phyloP scores from a whole-genome alignment of 805 yeast species.

The Scheffersomyces spartinae region DNA sequence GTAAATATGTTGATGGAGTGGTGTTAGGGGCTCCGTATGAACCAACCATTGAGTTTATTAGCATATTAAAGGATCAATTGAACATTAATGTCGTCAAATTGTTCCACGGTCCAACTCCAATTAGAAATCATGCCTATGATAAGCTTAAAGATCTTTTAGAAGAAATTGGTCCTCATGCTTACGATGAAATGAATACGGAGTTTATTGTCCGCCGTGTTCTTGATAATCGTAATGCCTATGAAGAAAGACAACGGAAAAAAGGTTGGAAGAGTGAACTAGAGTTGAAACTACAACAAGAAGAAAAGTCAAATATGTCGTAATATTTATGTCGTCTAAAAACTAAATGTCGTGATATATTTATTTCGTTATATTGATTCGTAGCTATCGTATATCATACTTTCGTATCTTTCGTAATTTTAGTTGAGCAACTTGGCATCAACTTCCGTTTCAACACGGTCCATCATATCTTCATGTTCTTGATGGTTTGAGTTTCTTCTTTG shows the following conservation, averaged over 20 bases:
- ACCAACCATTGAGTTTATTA: constrained; percentile 32
- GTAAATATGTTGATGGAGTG: constrained; percentile 72
- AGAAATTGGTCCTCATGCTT: constrained; percentile 42
- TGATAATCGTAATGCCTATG: constrained; percentile 55
- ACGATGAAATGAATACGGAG: constrained; percentile 52
- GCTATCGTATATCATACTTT: neutral
- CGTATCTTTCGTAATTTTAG: neutral
- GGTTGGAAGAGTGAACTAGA: constrained; percentile 62
- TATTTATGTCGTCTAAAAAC: neutral
- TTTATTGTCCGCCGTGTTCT: constrained; percentile 70
- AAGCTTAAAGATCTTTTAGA: constrained; percentile 22
- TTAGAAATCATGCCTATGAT: constrained; percentile 23
- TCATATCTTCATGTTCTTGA: constrained; percentile 16
- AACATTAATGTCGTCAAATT: constrained; percentile 29
- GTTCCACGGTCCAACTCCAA: constrained; percentile 48
- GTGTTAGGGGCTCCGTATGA: constrained; percentile 57
- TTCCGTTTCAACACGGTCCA: constrained; percentile 6
- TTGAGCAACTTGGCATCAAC: constrained; percentile 3
- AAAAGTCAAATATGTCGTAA: constrained; percentile 2
- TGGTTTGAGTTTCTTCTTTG: constrained; percentile 31
- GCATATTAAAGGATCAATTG: constrained; percentile 15
- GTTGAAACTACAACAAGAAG: constrained; percentile 14
- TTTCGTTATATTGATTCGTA: neutral
- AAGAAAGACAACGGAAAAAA: constrained; percentile 78
- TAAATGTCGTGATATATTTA: neutral